Conservation (phyloP, 106 monocot species). For the Apostasia shenzhenica region DNA sequence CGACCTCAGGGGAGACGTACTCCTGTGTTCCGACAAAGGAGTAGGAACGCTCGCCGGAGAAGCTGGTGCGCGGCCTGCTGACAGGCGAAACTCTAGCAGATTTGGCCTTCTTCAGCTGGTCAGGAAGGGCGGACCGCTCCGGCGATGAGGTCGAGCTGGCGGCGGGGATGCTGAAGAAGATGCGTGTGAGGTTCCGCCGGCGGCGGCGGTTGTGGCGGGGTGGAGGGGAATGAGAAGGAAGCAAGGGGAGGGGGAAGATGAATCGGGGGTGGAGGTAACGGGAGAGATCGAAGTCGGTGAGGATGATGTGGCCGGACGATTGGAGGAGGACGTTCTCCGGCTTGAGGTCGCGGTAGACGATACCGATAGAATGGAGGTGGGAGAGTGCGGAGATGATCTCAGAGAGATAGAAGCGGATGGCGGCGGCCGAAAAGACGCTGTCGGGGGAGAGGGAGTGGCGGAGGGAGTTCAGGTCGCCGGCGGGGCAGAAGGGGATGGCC, state of each 20-base stretch:
- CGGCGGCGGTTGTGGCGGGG: conserved; percentile 7
- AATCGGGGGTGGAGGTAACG: conserved; percentile 32
- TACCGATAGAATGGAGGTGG: conserved; percentile 64
- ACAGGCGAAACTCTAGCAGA: conserved; percentile 69
- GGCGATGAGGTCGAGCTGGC: not conserved
- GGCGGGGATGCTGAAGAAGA: conserved; percentile 17
- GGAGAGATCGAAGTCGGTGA: conserved; percentile 96
- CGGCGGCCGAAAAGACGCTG: conserved; percentile 54
- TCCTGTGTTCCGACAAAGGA: conserved; percentile 97
- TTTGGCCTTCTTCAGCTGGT: conserved; percentile 46
- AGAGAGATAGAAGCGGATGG: conserved; percentile 80
- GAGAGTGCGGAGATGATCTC: conserved; percentile 65
- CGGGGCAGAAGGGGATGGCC: conserved; percentile 79
- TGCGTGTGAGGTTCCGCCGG: conserved; percentile 36
- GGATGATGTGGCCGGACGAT: conserved; percentile 63
- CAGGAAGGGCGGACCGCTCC: not conserved
- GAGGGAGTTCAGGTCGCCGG: conserved; percentile 85
- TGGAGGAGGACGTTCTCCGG: conserved; percentile 89
- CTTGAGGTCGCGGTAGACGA: conserved; percentile 90
- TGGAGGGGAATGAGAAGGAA: not conserved
- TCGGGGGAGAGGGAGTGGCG: conserved; percentile 59
- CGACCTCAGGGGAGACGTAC: conserved; percentile 91
- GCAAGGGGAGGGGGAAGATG: conserved; percentile 11
- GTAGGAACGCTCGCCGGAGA: conserved; percentile 34
- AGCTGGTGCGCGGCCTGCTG: conserved; percentile 26